phyloP scores from a whole-genome alignment of 768 basidiomycete species.

The Leccinum truebloodii region DNA sequence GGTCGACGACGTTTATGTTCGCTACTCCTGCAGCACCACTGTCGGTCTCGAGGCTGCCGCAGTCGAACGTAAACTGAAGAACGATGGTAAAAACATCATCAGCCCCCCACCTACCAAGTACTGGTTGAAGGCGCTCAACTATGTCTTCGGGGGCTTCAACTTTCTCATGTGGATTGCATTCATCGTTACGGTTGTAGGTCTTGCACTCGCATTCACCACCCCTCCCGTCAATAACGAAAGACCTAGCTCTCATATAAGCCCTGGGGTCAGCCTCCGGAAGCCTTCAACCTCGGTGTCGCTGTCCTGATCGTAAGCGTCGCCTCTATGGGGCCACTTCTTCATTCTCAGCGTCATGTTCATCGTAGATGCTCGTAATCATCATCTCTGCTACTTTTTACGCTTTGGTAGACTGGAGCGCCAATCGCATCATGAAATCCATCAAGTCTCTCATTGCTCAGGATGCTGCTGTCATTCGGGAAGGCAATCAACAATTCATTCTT shows the following conservation, averaged over 20 bases:
- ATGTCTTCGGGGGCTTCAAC: conserved; percentile 59
- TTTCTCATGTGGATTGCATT: conserved; percentile 55
- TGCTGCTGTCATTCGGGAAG: conserved; percentile 54
- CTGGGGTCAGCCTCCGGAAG: conserved; percentile 40
- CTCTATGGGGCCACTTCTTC: conserved; percentile 7
- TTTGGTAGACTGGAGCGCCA: conserved; percentile 50
- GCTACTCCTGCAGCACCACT: conserved; percentile 43
- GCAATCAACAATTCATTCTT: conserved; percentile 45
- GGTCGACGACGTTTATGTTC: conserved; percentile 42
- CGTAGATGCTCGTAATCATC: conserved; percentile 43
- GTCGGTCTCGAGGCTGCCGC: conserved; percentile 49
- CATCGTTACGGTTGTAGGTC: conserved; percentile 42
- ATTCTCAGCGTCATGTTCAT: conserved; percentile 9
- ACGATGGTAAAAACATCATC: conserved; percentile 52
- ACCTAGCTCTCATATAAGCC: conserved; percentile 50
- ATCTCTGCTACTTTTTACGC: conserved; percentile 50
- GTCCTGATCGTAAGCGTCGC: conserved; percentile 44
- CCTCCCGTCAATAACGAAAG: not conserved
- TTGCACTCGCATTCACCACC: not conserved
- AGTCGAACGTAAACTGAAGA: conserved; percentile 38
- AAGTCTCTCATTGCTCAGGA: conserved; percentile 60
- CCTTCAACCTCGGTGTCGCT: conserved; percentile 54
- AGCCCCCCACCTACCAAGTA: conserved; percentile 46
- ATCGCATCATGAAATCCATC: conserved; percentile 54
- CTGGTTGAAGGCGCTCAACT: conserved; percentile 50